Evolutionary conservation across 768 basidiomycete genomes (phyloP), one percentile per base, ranked within the genome.

Genomic region (Russula virescens): DNA sequence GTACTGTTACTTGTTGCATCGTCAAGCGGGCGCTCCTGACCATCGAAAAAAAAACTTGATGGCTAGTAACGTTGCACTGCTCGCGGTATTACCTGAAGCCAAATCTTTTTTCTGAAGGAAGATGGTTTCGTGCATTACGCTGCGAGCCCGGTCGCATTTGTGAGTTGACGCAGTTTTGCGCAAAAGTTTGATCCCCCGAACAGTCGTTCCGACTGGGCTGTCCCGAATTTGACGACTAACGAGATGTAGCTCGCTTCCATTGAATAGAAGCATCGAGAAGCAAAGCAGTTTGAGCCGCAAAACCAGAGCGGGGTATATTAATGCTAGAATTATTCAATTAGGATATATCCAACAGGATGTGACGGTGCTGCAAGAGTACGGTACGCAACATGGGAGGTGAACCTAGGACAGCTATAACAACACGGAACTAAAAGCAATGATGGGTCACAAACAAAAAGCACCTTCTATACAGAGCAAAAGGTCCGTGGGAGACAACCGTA

Each of bases 261-360:
- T 49, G 23, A 26, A 60, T 52, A 52, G 62, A 63, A 63, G 57
- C 34, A 3, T 49, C 28, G 38, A 54, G 58, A 63, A 60, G 58
- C 52, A 60, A 46, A 25, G 55, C 49, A 35, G 35, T 43, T 50
- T 58, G 62, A 55, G 48, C 45, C 54, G 57, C 31, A 38, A 26
- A 48, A 60, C 47, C 64, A 54, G 49, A 53, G 64, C 45, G 54
- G 64, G 65, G 65, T 66, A 66, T 66, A 66, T 66, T 66, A 66
- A 56, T 63, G 65, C 43, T 66, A 63, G 57, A 63, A 58, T 58
- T 59, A 66, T 64, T 63, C 62, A 63, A 63, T 45, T 66, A 66
- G 52, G 62, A 55, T 66, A 66, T 66, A 63, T 62, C 60, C 62
- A 63, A 63, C 45, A 16, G 28, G 42, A 48, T 54, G 64, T 59